Evolutionary conservation across 176 grass and related monocot species (phyloP).

Genomic region (Luzula sylvatica): DNA sequence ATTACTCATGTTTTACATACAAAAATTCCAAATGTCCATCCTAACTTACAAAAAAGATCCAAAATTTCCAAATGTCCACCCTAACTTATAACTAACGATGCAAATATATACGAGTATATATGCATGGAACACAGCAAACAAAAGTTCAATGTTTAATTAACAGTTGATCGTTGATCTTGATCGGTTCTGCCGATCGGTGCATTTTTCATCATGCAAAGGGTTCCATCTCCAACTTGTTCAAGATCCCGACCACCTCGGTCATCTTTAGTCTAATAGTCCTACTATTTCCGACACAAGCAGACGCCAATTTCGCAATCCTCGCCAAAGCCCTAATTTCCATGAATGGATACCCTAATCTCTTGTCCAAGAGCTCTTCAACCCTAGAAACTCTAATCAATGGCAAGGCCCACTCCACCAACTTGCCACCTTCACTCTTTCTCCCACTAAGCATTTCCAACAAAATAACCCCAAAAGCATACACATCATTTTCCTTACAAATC

Average conservation of each 20-base stretch:
- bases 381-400: constrained; percentile 25
- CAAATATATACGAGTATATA: too few species aligned
- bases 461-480: constrained; percentile 65
- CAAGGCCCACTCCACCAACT: constrained; percentile 45
- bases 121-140: constrained; percentile 5
- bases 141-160: constrained; percentile 19
- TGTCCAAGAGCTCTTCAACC: constrained; percentile 34
- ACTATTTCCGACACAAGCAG: constrained; percentile 57
- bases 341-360: constrained; percentile 12
- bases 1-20: too few species aligned
- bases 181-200: not conserved
- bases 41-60: too few species aligned
- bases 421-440: constrained; percentile 30
- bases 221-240: constrained; percentile 46
- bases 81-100: too few species aligned
- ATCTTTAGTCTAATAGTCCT: constrained; percentile 33
- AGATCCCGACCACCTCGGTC: constrained; percentile 45
- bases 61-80: too few species aligned
- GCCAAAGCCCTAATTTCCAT: constrained; percentile 32
- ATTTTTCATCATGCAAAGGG: not conserved
- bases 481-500: constrained; percentile 43
- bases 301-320: constrained; percentile 44
- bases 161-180: too few species aligned
- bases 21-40: too few species aligned
- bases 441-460: constrained; percentile 53